A percentile compares a stretch with the other conserved stretches of the same genome.
phyloP scores from a whole-genome alignment of 352 stramenopile genomes.

The Aphanomyces cochlioides region DNA sequence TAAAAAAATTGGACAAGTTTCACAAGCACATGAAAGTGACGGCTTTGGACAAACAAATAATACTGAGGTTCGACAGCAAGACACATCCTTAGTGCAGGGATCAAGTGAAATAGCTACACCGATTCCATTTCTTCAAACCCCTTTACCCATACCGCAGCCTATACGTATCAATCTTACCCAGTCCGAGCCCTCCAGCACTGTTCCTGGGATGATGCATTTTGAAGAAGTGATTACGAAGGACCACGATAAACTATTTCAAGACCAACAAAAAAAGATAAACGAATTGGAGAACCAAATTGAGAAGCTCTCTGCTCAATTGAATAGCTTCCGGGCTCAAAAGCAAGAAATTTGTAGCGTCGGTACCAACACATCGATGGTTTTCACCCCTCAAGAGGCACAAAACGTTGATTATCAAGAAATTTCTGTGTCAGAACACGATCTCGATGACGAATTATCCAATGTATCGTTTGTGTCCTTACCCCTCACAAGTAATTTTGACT shows the following conservation, averaged over 20 bases:
- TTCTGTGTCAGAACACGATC: no score
- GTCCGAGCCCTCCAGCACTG: not conserved
- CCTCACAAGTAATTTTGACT: no score
- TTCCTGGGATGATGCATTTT: not conserved
- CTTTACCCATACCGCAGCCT: no score
- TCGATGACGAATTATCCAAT: no score
- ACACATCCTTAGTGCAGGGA: no score
- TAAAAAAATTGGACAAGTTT: no score
- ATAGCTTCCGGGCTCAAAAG: not conserved
- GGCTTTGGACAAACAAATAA: not conserved
- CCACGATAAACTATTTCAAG: not conserved
- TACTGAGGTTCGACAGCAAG: not conserved
- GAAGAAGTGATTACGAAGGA: not conserved
- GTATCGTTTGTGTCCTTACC: no score
- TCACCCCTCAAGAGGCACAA: no score
- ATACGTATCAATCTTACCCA: not conserved
- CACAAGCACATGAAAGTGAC: not conserved
- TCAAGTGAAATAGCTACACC: no score
- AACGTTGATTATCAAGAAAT: no score
- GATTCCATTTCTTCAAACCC: no score
- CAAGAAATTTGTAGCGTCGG: not conserved
- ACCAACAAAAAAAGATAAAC: slow-evolving; percentile 2
- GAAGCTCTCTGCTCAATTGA: slow-evolving; percentile 3
- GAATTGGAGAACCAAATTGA: slow-evolving; percentile 13
- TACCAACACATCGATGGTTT: slow-evolving; percentile 16